Base-by-base conservation (phyloP, 345 rosid species). In the Cardamine resedifolia region DNA sequence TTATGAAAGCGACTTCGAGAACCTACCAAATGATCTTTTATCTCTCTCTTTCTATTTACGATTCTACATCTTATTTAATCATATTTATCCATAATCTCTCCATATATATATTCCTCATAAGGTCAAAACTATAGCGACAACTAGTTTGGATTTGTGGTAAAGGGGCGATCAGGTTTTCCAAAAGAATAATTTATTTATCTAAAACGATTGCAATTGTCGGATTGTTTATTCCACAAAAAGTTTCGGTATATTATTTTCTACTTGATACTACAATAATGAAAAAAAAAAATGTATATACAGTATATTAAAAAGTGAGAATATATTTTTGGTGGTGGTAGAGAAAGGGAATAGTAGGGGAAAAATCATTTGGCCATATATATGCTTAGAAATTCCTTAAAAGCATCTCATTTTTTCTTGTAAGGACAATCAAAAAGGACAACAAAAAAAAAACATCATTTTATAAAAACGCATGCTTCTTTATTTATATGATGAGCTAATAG, bases 1-100 rank as follows among this genome's bases (percentile, higher is more conserved):
- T 31, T 52, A 26, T 19, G 74, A 68, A 68, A 68, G 50, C 19
- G 58, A 75, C 69, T 28, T 67, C 18, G 68, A 61, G 69, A 31
- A 38, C 18, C 11, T 41, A 20, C 72, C 60, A 58, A 64, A 47
- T 33, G 5, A 34, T 26, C 12, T 14, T 2, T 14, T 39, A 21
- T 24, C 3, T 41, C 24, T 64, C 6, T 43, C 34, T 0, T 2
- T 62, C 56, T 30, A n/a, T 64, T 47, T 33, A 44, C 58, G 20
- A 7, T 36, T 72, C 47, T 72, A 65, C 71, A 57, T 73, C 66
- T 48, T 48, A 10, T 23, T 39, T 28, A 6, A 20, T 23, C 47
- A 69, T 57, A 24, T 36, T 34, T 48, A 49, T 64, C 70, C 47
- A 31, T 45, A 31, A 43, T 26, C 16, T 15, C 31, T 47, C 28